A percentile compares a stretch with the other conserved stretches of the same genome.
phyloP scores from a whole-genome alignment of 1,139 yeast species.

The Groenewaldozyma sp. region DNA sequence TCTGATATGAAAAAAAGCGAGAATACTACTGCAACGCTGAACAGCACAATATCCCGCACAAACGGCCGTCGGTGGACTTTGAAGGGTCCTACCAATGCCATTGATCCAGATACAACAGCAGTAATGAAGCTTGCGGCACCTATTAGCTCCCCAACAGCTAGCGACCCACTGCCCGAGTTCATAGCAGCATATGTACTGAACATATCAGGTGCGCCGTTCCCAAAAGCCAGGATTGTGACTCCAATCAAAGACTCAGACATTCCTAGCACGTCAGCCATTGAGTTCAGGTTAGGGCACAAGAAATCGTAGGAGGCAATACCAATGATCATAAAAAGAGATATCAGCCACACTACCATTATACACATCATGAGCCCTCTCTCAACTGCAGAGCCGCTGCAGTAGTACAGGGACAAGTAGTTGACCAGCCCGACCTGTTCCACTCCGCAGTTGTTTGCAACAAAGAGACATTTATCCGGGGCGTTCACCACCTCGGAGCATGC shows the following conservation, averaged over 20 bases:
- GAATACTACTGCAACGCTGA: constrained; percentile 38
- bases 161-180: constrained; percentile 52
- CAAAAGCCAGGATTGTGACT: constrained; percentile 76
- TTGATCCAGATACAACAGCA: constrained; percentile 64
- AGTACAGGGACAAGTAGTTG: constrained; percentile 27
- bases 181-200: constrained; percentile 78
- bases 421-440: constrained; percentile 24
- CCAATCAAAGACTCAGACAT: constrained; percentile 79
- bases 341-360: constrained; percentile 26
- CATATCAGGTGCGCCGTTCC: constrained; percentile 90
- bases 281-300: constrained; percentile 62
- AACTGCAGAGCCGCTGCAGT: constrained; percentile 20
- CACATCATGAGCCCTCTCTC: constrained; percentile 7
- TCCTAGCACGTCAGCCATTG: constrained; percentile 49
- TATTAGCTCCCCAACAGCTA: constrained; percentile 80
- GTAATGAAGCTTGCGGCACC: constrained; percentile 81
- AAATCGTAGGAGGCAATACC: constrained; percentile 72
- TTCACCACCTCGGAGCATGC: constrained; percentile 3
- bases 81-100: constrained; percentile 63
- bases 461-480: constrained; percentile 24
- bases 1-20: constrained; percentile 36
- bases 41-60: constrained; percentile 48
- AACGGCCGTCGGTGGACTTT: constrained; percentile 43
- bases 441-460: constrained; percentile 25
- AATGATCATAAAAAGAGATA: constrained; percentile 46